Percentiles rank a stretch among this genome's conserved stretches.
phyloP scores from a whole-genome alignment of 2,329 filamentous ascomycete species.

The Chaetomiaceae sp. region DNA sequence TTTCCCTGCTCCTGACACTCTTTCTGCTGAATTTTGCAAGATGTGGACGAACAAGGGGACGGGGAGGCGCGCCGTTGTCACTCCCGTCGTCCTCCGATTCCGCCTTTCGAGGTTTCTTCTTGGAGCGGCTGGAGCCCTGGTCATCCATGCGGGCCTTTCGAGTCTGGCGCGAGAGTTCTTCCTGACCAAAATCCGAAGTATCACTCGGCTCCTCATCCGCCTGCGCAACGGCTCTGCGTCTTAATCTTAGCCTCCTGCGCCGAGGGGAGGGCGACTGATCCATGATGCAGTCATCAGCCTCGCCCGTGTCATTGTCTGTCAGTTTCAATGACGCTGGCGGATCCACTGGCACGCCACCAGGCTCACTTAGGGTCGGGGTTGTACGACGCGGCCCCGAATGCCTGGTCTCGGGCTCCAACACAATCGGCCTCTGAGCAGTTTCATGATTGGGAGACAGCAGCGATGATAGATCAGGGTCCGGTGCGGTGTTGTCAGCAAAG shows the following conservation, averaged over 20 bases:
- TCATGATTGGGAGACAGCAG: background rate
- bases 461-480: background rate
- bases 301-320: background rate
- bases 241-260: no score
- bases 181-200: background rate
- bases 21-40: slow-evolving; percentile 39
- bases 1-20: slow-evolving; percentile 43
- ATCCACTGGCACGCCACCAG: background rate
- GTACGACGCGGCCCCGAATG: background rate
- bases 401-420: background rate
- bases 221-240: background rate
- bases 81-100: slow-evolving; percentile 5
- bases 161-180: background rate
- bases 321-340: background rate
- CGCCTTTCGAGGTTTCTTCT: background rate
- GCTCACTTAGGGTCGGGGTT: background rate
- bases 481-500: background rate
- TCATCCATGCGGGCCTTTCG: background rate
- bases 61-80: slow-evolving; percentile 20
- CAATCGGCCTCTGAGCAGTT: background rate
- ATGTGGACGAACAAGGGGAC: slow-evolving; percentile 30
- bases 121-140: background rate
- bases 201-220: background rate
- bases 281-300: no score
- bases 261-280: no score